Percentiles rank a stretch among this genome's conserved stretches.
phyloP scores from a whole-genome alignment of 192 early-diverging fungal species.

The Backusella australiensis region DNA sequence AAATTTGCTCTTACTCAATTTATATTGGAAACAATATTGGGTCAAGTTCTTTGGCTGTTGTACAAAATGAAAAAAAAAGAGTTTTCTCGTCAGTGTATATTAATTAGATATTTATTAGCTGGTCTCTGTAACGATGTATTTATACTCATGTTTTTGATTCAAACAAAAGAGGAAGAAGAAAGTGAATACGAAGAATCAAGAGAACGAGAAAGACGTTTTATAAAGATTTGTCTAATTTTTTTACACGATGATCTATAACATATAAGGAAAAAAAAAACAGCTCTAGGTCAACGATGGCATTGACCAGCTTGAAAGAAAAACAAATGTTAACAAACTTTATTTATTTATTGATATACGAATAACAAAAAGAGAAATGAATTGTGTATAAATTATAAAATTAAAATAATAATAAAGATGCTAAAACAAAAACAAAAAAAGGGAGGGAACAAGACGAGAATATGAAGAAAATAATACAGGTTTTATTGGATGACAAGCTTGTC shows the following conservation, averaged over 20 bases:
- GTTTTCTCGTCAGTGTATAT: not conserved
- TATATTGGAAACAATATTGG: slow-evolving; percentile 3
- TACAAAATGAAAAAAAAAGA: not conserved
- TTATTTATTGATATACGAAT: not conserved
- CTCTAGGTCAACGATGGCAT: not conserved
- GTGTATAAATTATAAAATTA: not conserved
- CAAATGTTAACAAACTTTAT: not conserved
- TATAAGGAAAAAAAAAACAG: not conserved
- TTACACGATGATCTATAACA: not conserved
- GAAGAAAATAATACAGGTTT: not conserved
- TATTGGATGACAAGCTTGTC: not conserved
- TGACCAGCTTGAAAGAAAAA: not conserved
- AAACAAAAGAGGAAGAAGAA: not conserved
- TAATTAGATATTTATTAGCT: slow-evolving; percentile 2
- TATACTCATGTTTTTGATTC: not conserved
- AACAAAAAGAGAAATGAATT: not conserved
- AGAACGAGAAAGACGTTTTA: not conserved
- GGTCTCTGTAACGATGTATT: not conserved
- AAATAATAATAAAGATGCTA: not conserved
- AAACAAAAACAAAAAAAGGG: not conserved
- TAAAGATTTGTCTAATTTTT: not conserved
- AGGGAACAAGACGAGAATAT: not conserved
- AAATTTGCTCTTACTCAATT: slow-evolving; percentile 4
- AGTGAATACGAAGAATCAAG: not conserved
- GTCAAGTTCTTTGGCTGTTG: not conserved